Percentiles rank a stretch among this genome's conserved stretches.
These are phyloP conservation scores for Geranium rotundifolium DNA, from an alignment of 345 rosid species.

Conservation along the genomic window DNA sequence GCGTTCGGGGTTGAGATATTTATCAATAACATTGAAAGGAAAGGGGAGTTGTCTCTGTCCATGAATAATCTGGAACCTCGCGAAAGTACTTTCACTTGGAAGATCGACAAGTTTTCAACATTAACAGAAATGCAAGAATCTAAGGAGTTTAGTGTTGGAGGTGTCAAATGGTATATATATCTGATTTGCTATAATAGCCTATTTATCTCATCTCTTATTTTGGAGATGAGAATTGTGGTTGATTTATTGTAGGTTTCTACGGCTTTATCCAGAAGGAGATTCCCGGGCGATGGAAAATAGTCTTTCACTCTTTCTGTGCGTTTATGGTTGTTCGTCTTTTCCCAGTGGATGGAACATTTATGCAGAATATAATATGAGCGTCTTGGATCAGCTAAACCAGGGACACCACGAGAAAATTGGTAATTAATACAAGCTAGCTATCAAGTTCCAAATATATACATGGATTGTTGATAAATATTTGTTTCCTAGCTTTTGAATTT, in stretches of 20 bases:
- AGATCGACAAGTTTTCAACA: neutral
- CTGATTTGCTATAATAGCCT: too few relatives aligned
- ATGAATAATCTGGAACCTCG: neutral
- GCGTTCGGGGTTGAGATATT: conserved; percentile 9
- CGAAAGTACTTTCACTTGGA: neutral
- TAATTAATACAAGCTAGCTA: too few relatives aligned
- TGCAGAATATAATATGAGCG: neutral
- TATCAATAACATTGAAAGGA: neutral
- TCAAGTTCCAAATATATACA: too few relatives aligned
- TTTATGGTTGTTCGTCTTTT: neutral
- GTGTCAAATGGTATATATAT: neutral
- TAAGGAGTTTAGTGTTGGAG: neutral
- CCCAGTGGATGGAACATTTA: neutral
- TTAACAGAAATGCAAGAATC: neutral
- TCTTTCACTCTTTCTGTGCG: neutral
- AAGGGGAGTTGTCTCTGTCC: neutral
- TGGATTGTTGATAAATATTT: too few relatives aligned
- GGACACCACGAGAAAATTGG: neutral
- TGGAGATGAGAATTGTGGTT: too few relatives aligned
- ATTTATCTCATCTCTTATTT: too few relatives aligned
- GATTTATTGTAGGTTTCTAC: neutral
- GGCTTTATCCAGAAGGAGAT: neutral
- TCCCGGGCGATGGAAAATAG: neutral
- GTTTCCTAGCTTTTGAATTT: too few relatives aligned
- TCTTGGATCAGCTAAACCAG: neutral